Evolutionary conservation across 176 grass and related monocot species (phyloP), one percentile per base, ranked within the genome.

Genomic region (Thalia dealbata): DNA sequence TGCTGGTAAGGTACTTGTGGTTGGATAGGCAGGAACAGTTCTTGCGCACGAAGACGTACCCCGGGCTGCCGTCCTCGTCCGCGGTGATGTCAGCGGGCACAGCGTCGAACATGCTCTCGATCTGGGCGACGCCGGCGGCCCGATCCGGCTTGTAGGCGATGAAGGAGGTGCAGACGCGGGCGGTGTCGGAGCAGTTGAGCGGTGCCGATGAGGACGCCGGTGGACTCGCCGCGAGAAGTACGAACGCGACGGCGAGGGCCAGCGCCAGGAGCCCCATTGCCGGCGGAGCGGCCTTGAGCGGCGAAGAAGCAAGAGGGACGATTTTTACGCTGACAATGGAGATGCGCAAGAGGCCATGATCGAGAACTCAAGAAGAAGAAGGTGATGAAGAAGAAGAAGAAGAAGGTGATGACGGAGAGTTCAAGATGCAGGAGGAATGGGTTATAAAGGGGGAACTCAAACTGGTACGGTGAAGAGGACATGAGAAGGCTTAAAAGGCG

Each of bases 81-180:
- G 87, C 78, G 10, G 87, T 92, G 81, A 99, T 10, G 90, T 99
- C 95, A 13, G 23, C 81, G 3, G 87, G 73, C n/a, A 85, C 59
- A 16, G 85, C 76, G 62, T 99, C 95, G 81, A 99, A 99, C 95
- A 99, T 99, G 81, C 88, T 92, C 80, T 73, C 73, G 56, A 99
- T 76, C 38, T 78, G 64, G 70, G 83, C 32, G 24, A 73, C 76
- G 35, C 82, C 80, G 64, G 82, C 69, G 58, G 50, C 10, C 50
- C 26, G 23, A 42, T 74, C 29, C 1, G 69, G 35, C 51, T 80
- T 74, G 81, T 93, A 99, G 44, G 95, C 95, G 67, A 99, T 52
- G 81, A 99, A 99, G 22, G 95, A 91, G 79, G 95, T 91, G 83
- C 95, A 99, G 61, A 99, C 78, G 83, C 95, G 95, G 42, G 80